Conservation (phyloP, 176 grass and related monocot species). For the Avena sativa region DNA sequence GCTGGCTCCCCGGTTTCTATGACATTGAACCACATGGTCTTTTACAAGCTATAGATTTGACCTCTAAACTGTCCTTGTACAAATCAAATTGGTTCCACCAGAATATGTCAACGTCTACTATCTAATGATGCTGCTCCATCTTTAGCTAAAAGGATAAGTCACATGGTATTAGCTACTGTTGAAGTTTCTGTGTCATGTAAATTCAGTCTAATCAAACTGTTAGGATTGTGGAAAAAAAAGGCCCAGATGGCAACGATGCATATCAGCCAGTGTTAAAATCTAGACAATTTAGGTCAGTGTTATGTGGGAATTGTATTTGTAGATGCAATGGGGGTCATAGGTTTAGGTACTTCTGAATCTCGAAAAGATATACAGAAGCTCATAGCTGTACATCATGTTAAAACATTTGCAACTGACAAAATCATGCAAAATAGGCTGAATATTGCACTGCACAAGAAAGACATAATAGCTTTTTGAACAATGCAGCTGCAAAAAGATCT, state of each 20-base stretch:
- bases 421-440: not conserved
- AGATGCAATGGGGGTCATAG: not conserved
- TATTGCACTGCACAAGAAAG: not conserved
- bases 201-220: not conserved
- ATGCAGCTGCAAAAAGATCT: not conserved
- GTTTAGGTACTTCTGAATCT: not conserved
- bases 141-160: conserved; percentile 17
- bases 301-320: conserved; percentile 3
- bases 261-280: not conserved
- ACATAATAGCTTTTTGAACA: not conserved
- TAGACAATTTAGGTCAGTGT: not conserved
- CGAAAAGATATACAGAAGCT: not conserved
- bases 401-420: not conserved
- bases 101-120: not conserved
- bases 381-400: not conserved
- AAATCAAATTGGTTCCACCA: not conserved
- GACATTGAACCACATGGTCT: not conserved
- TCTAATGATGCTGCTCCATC: not conserved
- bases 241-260: not conserved
- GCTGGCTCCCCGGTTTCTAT: not conserved
- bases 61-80: not conserved
- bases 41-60: conserved; percentile 7
- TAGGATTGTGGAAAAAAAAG: not conserved
- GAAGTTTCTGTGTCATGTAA: not conserved
- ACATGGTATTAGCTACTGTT: not conserved